Evolutionary conservation across 2,329 filamentous ascomycete species (phyloP).

Genomic region (Fusarium keratoplasticum): DNA sequence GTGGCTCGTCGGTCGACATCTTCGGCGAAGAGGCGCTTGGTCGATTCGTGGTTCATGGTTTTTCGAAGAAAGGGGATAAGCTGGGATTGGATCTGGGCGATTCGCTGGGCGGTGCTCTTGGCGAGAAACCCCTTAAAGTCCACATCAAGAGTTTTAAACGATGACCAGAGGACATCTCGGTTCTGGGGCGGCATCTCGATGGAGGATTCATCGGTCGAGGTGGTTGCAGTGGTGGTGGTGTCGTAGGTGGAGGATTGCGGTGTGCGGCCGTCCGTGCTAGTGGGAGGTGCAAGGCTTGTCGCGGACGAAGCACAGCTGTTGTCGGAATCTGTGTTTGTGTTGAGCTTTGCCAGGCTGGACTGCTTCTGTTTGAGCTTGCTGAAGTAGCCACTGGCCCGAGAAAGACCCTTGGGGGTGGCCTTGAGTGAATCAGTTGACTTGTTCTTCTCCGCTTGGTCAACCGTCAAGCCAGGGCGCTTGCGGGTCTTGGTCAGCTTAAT

Average conservation of each 20-base stretch:
- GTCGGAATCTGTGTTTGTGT: conserved; percentile 52
- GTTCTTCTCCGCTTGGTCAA: conserved; percentile 40
- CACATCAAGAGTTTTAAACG: conserved; percentile 66
- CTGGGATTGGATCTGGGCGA: conserved; percentile 76
- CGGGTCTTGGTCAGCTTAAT: conserved; percentile 43
- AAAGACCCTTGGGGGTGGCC: conserved; percentile 53
- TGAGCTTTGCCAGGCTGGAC: conserved; percentile 55
- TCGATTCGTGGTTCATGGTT: conserved; percentile 76
- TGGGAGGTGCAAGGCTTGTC: conserved; percentile 56
- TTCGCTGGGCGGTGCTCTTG: conserved; percentile 79
- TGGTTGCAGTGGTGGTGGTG: conserved; percentile 51
- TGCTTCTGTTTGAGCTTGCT: conserved; percentile 61
- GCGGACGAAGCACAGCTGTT: conserved; percentile 61
- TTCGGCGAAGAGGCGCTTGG: conserved; percentile 74
- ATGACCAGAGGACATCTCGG: conserved; percentile 66
- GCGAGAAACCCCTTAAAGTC: conserved; percentile 69
- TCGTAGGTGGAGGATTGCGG: conserved; percentile 55
- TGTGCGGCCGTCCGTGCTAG: conserved; percentile 51
- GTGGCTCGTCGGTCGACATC: conserved; percentile 83
- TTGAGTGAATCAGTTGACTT: conserved; percentile 51
- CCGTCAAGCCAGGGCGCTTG: conserved; percentile 45
- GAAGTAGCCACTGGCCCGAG: conserved; percentile 61
- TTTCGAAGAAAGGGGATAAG: conserved; percentile 82
- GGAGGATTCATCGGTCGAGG: conserved; percentile 58
- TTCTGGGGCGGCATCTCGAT: conserved; percentile 56